phyloP scores from a whole-genome alignment of 2,329 filamentous ascomycete species.

The Fusarium miscanthi region DNA sequence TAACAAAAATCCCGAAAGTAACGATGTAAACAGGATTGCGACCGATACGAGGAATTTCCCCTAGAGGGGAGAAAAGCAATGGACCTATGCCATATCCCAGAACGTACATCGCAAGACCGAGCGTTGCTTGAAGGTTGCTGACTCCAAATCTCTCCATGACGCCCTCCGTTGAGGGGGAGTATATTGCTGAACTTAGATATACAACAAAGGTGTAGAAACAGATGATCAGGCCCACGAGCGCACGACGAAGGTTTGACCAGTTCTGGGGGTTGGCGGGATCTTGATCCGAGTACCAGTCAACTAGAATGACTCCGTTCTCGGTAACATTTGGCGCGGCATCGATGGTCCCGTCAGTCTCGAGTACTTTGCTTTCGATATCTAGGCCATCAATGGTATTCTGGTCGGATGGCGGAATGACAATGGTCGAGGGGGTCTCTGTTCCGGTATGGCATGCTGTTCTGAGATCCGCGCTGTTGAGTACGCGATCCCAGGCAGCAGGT shows the following conservation, averaged over 20 bases:
- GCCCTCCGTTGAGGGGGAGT: conserved; percentile 57
- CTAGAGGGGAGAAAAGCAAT: conserved; percentile 72
- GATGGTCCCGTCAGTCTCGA: conserved; percentile 55
- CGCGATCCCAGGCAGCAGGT: conserved; percentile 52
- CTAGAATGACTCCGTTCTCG: conserved; percentile 61
- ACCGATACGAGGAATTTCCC: conserved; percentile 73
- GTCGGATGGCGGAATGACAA: neutral
- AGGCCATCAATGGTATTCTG: neutral
- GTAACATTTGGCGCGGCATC: conserved; percentile 59
- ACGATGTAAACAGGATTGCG: conserved; percentile 74
- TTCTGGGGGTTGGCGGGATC: conserved; percentile 67
- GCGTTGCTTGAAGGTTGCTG: conserved; percentile 60
- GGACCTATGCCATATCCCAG: conserved; percentile 72
- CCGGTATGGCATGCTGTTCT: neutral
- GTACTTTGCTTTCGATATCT: conserved; percentile 50
- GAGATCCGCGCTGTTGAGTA: neutral
- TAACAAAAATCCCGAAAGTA: conserved; percentile 74
- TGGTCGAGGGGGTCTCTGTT: conserved; percentile 4
- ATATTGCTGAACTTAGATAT: conserved; percentile 61
- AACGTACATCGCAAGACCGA: conserved; percentile 72
- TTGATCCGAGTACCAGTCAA: conserved; percentile 66
- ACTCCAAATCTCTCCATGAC: conserved; percentile 66
- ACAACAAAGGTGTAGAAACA: conserved; percentile 70
- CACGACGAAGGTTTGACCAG: conserved; percentile 59
- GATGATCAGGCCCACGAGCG: conserved; percentile 56